These are phyloP conservation scores for Metschnikowia colocasiae DNA, from an alignment of 805 yeast species.

Conservation along the genomic window DNA sequence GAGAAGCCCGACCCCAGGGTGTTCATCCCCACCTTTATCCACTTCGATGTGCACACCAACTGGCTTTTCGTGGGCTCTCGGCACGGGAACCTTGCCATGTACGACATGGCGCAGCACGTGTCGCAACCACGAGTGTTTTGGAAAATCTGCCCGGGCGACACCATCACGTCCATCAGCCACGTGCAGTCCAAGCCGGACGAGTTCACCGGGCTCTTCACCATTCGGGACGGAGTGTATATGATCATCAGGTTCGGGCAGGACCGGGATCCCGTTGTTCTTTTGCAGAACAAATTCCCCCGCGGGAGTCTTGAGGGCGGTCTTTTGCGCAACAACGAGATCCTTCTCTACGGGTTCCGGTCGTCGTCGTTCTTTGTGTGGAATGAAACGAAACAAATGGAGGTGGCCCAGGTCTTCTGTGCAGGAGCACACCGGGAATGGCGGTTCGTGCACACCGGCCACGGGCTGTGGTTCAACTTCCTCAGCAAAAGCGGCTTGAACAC, in stretches of 20 bases:
- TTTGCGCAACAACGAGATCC: conserved; percentile 40
- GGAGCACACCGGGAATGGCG: conserved; percentile 90
- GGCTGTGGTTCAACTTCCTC: conserved; percentile 51
- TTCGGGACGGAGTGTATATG: conserved; percentile 65
- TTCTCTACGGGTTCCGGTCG: conserved; percentile 80
- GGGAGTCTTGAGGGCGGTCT: conserved; percentile 81
- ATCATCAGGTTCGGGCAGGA: conserved; percentile 25
- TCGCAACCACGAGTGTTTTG: conserved; percentile 17
- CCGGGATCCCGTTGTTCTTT: conserved; percentile 27
- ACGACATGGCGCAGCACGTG: conserved; percentile 29
- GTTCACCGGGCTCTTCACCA: conserved; percentile 44
- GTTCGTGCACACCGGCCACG: conserved; percentile 24
- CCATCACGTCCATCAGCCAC: conserved; percentile 53
- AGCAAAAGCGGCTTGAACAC: conserved; percentile 47
- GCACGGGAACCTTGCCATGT: conserved; percentile 61
- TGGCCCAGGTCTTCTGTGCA: conserved; percentile 74
- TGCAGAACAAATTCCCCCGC: conserved; percentile 60
- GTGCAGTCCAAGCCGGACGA: conserved; percentile 24
- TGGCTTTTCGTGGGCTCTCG: conserved; percentile 67
- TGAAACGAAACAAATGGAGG: conserved; percentile 69
- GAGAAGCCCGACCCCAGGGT: conserved; percentile 18
- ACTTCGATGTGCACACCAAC: conserved; percentile 33
- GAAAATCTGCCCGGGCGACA: conserved; percentile 61
- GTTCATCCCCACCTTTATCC: conserved; percentile 44
- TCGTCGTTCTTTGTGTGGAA: conserved; percentile 77